These are phyloP conservation scores for Camellia oleifera DNA, from an alignment of 179 eudicot genomes.

Conservation along the genomic window DNA sequence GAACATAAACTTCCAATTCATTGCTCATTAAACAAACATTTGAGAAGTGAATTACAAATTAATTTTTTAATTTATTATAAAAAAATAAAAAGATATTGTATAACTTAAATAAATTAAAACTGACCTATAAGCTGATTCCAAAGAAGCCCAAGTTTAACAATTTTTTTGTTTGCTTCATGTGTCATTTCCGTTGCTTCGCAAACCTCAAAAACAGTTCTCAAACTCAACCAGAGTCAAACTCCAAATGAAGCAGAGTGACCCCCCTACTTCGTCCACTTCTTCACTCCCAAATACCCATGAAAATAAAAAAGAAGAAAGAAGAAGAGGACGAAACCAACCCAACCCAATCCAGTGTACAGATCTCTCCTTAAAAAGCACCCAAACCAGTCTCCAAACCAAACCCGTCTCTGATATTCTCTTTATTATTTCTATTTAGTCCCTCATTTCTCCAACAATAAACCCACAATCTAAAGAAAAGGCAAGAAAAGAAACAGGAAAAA, in stretches of 20 bases:
- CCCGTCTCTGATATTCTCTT: constrained; percentile 4
- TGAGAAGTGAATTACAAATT: too few relatives aligned
- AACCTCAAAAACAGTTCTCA: too few relatives aligned
- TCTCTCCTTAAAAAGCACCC: constrained; percentile 2
- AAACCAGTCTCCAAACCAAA: neutral
- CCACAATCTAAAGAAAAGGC: neutral
- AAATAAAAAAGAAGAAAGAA: constrained; percentile 1
- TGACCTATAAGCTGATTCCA: too few relatives aligned
- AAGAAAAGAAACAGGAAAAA: neutral
- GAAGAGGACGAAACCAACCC: neutral
- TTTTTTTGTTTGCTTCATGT: constrained; percentile 3
- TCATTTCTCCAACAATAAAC: neutral
- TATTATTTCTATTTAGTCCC: neutral
- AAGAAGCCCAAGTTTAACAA: too few relatives aligned
- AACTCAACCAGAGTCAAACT: neutral
- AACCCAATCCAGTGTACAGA: neutral
- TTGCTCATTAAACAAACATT: too few relatives aligned
- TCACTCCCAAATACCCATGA: constrained; percentile 6
- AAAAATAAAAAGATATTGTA: too few relatives aligned
- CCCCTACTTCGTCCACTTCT: too few relatives aligned
- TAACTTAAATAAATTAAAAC: too few relatives aligned
- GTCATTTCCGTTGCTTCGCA: neutral
- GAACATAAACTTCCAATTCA: too few relatives aligned
- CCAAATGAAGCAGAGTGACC: neutral
- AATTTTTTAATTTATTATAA: too few relatives aligned